Base-by-base conservation (phyloP, 306 rosid genomes). In the Cucumis sativus region DNA sequence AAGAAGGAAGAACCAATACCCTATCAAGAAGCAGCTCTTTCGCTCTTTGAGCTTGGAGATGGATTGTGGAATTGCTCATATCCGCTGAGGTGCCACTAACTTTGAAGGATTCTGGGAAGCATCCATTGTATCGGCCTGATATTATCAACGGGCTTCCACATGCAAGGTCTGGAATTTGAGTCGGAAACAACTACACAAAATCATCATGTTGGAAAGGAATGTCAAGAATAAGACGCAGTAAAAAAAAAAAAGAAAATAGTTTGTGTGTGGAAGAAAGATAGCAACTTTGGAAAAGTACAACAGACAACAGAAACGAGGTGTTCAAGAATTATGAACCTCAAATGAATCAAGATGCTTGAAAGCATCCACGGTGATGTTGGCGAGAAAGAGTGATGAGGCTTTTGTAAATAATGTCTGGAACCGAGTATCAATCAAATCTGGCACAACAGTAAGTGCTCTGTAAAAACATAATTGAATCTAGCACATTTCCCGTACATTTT, bases 101-200 rank as follows among this genome's bases (percentile, higher is more conserved):
- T 87, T 86, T 84, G 57, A 95, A 61, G 25, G 78, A 73, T 37
- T 84, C 84, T 8, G 99, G 97, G 84, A 95, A 84, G 57, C 80
- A 75, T 82, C 99, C 97, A 77, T 84, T 84, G 69, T 86, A 95
- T 92, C 97, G 87, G 76, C 97, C 99, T 28, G 99, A 92, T 82
- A 95, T 58, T 49, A 95, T 86, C 85, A 95, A 82, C 21, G 96
- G 96, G 84, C 82, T 86, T 82, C 78, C 90, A 76, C 74, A 82
- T 58, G 96, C 89, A 80, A 95, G 90, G 88, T 95, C 97, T 6
- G 90, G 97, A 51, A 90, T 87, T 74, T 78, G 85, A 54, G 70
- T 74, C 35, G 97, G 99, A 87, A 83, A 88, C 77, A 88, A 80
- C 98, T 95, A 90, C 90, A 92, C 91, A 88, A 71, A 39, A 65